Evolutionary conservation across 352 stramenopile genomes (phyloP).

Genomic region (Phytophthora constricta): DNA sequence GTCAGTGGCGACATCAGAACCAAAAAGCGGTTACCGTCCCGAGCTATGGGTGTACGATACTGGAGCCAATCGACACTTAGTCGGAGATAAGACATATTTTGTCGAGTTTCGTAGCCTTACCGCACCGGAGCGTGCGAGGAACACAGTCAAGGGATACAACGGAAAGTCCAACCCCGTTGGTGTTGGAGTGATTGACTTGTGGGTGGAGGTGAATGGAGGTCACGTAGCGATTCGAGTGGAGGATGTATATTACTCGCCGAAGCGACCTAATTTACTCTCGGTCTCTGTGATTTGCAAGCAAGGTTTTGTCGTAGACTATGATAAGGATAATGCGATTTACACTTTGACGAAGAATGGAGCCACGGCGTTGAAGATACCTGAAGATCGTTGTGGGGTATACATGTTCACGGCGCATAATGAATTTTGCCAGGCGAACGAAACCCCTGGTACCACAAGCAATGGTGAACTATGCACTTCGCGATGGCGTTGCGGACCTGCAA

Average conservation of each 20-base stretch:
- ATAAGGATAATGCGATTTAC: neutral
- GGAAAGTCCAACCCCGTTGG: neutral
- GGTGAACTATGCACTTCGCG: conserved; percentile 2
- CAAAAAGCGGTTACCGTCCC: neutral
- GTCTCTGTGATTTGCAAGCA: neutral
- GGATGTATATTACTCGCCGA: neutral
- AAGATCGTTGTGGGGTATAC: neutral
- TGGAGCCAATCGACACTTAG: neutral
- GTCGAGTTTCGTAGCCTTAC: neutral
- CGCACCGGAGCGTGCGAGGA: too few relatives aligned
- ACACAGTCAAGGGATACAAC: conserved; percentile 4
- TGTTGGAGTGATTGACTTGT: conserved; percentile 6
- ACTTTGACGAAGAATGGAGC: neutral
- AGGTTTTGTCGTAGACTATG: neutral
- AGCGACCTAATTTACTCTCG: neutral
- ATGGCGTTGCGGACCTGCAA: conserved; percentile 1
- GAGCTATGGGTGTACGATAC: neutral
- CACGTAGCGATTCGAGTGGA: neutral
- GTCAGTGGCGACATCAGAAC: too few relatives aligned
- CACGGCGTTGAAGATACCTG: neutral
- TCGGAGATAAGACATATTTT: conserved; percentile 12
- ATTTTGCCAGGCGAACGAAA: neutral
- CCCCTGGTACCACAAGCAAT: neutral
- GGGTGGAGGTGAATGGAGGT: neutral
- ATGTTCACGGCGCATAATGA: conserved; percentile 9